phyloP scores from a whole-genome alignment of 306 rosid species.

The Castanea sativa region DNA sequence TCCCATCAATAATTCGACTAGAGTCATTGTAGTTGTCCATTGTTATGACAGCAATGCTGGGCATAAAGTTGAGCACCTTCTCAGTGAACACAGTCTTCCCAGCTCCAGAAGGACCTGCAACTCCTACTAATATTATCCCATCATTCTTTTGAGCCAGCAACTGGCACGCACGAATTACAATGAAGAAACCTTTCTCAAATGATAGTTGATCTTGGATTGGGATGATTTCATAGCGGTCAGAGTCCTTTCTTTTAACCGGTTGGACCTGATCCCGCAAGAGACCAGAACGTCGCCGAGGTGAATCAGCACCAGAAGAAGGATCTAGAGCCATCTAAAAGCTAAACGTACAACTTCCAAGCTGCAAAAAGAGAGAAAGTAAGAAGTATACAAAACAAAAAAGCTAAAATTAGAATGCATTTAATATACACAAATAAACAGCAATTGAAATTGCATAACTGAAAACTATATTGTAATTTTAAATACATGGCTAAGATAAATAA shows the following conservation, averaged over 20 bases:
- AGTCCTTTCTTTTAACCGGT: constrained; percentile 68
- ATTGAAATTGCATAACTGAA: not conserved
- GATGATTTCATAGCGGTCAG: constrained; percentile 75
- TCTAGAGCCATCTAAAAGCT: constrained; percentile 62
- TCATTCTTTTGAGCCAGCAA: constrained; percentile 88
- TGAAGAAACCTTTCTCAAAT: constrained; percentile 97
- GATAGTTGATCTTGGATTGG: constrained; percentile 74
- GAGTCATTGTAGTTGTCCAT: constrained; percentile 98
- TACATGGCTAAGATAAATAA: not conserved
- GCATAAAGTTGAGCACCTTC: constrained; percentile 83
- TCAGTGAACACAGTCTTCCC: constrained; percentile 97
- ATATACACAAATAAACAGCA: not conserved
- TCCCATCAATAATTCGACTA: constrained; percentile 92
- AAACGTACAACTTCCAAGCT: constrained; percentile 23
- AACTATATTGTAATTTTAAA: not conserved
- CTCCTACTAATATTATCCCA: constrained; percentile 86
- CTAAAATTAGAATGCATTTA: not conserved
- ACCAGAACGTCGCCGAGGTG: constrained; percentile 69
- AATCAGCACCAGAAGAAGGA: constrained; percentile 53
- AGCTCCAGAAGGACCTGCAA: constrained; percentile 99
- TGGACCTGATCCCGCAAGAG: constrained; percentile 89
- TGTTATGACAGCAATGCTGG: constrained; percentile 88
- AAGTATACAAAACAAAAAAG: not conserved
- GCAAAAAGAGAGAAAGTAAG: constrained; percentile 17
- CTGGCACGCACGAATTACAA: constrained; percentile 92